Base-by-base conservation (phyloP, 805 yeast genomes). In the Saccharomycopsis fibuligera region DNA sequence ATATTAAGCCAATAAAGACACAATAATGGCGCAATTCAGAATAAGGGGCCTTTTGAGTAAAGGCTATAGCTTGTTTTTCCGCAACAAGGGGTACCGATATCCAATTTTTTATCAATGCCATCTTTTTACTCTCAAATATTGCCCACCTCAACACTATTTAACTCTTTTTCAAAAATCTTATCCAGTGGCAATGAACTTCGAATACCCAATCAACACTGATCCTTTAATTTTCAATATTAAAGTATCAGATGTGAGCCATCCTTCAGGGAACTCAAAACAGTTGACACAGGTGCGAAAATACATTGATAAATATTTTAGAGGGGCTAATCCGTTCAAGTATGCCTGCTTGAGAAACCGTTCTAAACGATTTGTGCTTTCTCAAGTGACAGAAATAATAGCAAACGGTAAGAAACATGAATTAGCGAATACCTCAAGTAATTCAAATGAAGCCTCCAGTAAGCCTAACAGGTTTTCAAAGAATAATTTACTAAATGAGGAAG, bases 111-210 rank as follows among this genome's bases (percentile, higher is more conserved):
- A 33, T 17, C 9, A 14, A 4, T 44, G 51, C 23, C 35, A 27
- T n/a, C 37, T 36, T 14, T 48, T 48, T 29, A 17, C 21, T 14
- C 3, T 48, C 21, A 43, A 43, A 25, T 40, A 33, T 30, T 27
- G 16, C 31, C 51, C 51, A 4, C n/a, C 12, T 10, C 21, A 38
- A 3, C 44, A 29, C 36, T 35, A 38, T 33, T 35, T 44, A 14
- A 31, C 39, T 5, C 17, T 41, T 9, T 48, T 38, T 35, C 38
- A 41, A 25, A 48, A 48, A 17, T 21, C 41, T 5, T 23, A 23
- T 38, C 51, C 51, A 12, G 16, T 48, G 1, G 23, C 51, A 14
- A 27, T 48, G 8, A 37, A 38, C 23, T 36, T 10, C 31, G 41
- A 27, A 10, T 41, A 33, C 33, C 16, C 24, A 14, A 21, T 14